A percentile compares a stretch with the other conserved stretches of the same genome.
Conservation (phyloP, 257 asterid species). For the Cinchona pubescens region DNA sequence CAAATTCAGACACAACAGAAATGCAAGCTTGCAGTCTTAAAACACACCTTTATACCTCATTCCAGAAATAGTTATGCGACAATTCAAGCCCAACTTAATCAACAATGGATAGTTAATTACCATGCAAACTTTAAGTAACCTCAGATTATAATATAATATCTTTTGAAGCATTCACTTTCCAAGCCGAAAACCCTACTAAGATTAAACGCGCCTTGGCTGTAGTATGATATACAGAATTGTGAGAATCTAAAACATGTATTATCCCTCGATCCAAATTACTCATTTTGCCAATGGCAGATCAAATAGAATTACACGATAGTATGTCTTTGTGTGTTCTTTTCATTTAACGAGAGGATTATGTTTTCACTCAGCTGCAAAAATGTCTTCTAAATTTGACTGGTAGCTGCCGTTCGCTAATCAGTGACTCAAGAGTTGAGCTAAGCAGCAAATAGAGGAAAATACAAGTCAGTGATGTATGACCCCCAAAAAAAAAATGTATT, state of each 20-base stretch:
- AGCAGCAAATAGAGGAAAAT: slow-evolving; percentile 11
- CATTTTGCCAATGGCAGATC: neutral
- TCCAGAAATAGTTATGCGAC: neutral
- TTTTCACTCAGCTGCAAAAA: slow-evolving; percentile 13
- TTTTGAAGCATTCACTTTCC: neutral
- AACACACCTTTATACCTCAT: neutral
- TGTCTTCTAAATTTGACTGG: slow-evolving; percentile 9
- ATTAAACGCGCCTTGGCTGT: neutral
- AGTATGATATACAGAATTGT: neutral
- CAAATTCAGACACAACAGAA: neutral
- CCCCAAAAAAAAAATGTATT: neutral
- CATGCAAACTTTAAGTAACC: neutral
- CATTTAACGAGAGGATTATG: neutral
- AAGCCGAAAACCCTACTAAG: neutral
- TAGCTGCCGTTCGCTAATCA: neutral
- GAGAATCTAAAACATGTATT: neutral
- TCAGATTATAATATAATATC: neutral
- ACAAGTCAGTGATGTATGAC: neutral
- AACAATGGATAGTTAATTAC: neutral
- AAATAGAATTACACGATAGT: neutral
- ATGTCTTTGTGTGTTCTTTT: neutral
- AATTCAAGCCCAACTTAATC: neutral
- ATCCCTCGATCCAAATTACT: neutral
- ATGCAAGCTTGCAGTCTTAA: neutral
- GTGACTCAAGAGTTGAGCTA: neutral